Base-by-base conservation (phyloP, 306 rosid genomes). In the Purshia tridentata region DNA sequence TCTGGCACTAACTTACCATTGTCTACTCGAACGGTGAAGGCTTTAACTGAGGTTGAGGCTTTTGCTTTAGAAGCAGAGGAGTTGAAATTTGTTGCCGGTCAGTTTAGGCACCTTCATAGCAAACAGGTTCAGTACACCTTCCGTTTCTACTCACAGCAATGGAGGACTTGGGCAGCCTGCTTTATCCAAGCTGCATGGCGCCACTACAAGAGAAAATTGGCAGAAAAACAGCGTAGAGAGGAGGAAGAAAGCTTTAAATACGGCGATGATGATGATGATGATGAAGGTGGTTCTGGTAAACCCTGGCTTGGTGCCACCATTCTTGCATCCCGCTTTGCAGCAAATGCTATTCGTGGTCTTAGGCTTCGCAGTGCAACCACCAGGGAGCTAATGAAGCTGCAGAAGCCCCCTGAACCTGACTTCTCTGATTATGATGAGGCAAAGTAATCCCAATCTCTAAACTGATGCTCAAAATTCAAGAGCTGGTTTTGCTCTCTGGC, bases 121-220 rank as follows among this genome's bases (percentile, higher is more conserved):
- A 80, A 92, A 42, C 94, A 91, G 51, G 97, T 93, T 62, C 98
- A 93, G 63, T 92, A 93, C 71, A 93, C 98, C 13, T 88, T n/a
- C n/a, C n/a, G n/a, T n/a, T n/a, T n/a, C n/a, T n/a, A n/a, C n/a
- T n/a, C n/a, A n/a, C n/a, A n/a, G 85, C 98, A 91, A 23, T 93
- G 98, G 98, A 77, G 98, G 74, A 91, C 98, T 0, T 93, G 97
- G 98, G 97, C 94, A 20, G 85, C 98, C 9, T 78, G 83, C 82
- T 93, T 89, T 69, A 91, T 93, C 55, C 97, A 93, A 76, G 86
- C 97, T 6, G 90, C 94, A 0, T 93, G 97, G 97, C 80, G 97
- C 42, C 79, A 88, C 5, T 81, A 91, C 8, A 78, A 83, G 82
- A 77, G 97, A 69, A 88, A 73, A 67, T 8, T 50, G 7, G 80